These are phyloP conservation scores for Penicillium lividum DNA, from an alignment of 495 filamentous ascomycete species.

Conservation along the genomic window DNA sequence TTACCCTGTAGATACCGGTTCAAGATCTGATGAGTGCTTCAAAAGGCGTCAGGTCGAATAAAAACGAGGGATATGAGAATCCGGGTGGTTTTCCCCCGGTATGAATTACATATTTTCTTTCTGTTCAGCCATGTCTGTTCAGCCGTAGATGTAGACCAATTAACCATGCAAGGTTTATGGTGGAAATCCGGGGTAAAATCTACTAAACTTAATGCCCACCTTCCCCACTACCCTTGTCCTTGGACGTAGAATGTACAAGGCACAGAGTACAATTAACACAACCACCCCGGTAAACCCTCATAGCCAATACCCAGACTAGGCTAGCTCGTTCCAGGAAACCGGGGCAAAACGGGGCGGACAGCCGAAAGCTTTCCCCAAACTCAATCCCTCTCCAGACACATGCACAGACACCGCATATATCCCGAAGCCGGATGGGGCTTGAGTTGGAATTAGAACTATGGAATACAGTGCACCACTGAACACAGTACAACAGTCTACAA, in stretches of 20 bases:
- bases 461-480: not conserved
- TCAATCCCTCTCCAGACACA: not conserved
- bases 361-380: not conserved
- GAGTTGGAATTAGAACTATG: not conserved
- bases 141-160: conserved; percentile 2
- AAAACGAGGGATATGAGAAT: conserved; percentile 34
- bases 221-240: not conserved
- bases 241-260: not conserved
- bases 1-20: conserved; percentile 11
- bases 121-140: conserved; percentile 18
- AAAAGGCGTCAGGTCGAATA: conserved; percentile 29
- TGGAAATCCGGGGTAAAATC: not conserved
- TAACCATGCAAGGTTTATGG: not conserved
- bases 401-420: not conserved
- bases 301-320: not conserved
- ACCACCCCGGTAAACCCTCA: not conserved
- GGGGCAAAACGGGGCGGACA: not conserved
- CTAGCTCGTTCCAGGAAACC: not conserved
- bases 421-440: not conserved
- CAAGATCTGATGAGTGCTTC: conserved; percentile 25
- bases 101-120: conserved; percentile 36
- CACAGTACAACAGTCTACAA: not conserved
- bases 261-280: not conserved
- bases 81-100: conserved; percentile 30
- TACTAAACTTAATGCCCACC: not conserved